These are phyloP conservation scores for Hyaloscypha variabilis DNA, from an alignment of 495 filamentous ascomycete genomes.

Conservation along the genomic window DNA sequence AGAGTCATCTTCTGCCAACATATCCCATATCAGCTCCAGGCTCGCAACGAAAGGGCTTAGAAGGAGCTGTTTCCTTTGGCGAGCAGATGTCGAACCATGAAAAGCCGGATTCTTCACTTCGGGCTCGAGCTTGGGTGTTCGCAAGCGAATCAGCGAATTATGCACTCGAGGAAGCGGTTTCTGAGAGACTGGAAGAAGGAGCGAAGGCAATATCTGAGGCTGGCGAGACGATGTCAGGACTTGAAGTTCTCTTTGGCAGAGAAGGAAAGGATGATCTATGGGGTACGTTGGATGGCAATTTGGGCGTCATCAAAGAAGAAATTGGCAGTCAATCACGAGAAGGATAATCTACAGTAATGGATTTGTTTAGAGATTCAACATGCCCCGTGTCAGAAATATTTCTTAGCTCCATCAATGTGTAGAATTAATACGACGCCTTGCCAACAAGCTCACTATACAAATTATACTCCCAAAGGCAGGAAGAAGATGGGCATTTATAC, in stretches of 20 bases:
- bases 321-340: background rate
- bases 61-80: slow-evolving; percentile 19
- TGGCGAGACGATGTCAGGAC: slow-evolving; percentile 16
- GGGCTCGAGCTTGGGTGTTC: slow-evolving; percentile 51
- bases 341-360: background rate
- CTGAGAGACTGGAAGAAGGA: slow-evolving; percentile 34
- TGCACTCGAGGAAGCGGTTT: slow-evolving; percentile 37
- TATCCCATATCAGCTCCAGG: slow-evolving; percentile 43
- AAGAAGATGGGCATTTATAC: no score
- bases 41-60: slow-evolving; percentile 7
- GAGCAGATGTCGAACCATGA: slow-evolving; percentile 27
- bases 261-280: slow-evolving; percentile 22
- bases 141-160: slow-evolving; percentile 46
- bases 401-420: background rate
- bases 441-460: no score
- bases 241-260: slow-evolving; percentile 23
- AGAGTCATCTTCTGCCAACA: slow-evolving; percentile 68
- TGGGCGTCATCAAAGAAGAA: slow-evolving; percentile 27
- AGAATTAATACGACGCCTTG: no score
- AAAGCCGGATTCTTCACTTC: slow-evolving; percentile 38
- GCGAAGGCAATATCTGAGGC: slow-evolving; percentile 12
- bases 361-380: background rate
- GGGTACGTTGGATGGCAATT: slow-evolving; percentile 27
- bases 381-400: no score
- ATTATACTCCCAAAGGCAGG: no score